Evolutionary conservation across 1,139 yeast genomes (phyloP), one percentile per base, ranked within the genome.

Genomic region (Candida dubliniensis): DNA sequence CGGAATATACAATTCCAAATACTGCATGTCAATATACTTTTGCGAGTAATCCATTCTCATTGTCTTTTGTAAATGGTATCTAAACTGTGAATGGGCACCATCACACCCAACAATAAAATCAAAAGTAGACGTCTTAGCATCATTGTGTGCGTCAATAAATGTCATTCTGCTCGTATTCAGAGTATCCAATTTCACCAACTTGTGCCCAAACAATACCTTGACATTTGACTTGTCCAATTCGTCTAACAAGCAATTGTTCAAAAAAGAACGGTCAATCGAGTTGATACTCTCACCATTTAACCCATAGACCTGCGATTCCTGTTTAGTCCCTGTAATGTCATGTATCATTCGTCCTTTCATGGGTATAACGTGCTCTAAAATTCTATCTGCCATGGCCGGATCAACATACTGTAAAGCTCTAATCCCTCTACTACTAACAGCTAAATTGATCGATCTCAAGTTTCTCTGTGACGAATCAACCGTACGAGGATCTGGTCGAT

Each of bases 281-380:
- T 89, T 87, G 62, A 90, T 91, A 41, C 82, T 69, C 60, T 88
- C 96, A 10, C 96, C 96, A 57, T 82, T 77, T n/a, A 87, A 67
- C 3, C 96, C 96, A 59, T 91, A 91, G 35, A 71, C 56, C 57
- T 89, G 96, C 27, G 87, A 74, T 49, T 77, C 81, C 58, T 81
- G 84, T 30, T 67, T 65, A n/a, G 57, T 56, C 0, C 96, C 96
- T 9, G 72, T 57, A 15, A 64, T 45, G 54, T 84, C 84, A 60
- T 91, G 97, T 46, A 91, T 82, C 97, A 90, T 90, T 37, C 97
- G 71, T 1, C 96, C 97, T 40, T 77, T 67, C 91, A 91, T 87
- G 3, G 96, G 96, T 31, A 87, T 84, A 14, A 87, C 77, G 38
- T 79, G 79, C 34, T 71, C 67, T 52, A 87, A 59, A 2, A 87